Evolutionary conservation across 805 yeast species (phyloP).

Genomic region (Monosporozyma aerobia): DNA sequence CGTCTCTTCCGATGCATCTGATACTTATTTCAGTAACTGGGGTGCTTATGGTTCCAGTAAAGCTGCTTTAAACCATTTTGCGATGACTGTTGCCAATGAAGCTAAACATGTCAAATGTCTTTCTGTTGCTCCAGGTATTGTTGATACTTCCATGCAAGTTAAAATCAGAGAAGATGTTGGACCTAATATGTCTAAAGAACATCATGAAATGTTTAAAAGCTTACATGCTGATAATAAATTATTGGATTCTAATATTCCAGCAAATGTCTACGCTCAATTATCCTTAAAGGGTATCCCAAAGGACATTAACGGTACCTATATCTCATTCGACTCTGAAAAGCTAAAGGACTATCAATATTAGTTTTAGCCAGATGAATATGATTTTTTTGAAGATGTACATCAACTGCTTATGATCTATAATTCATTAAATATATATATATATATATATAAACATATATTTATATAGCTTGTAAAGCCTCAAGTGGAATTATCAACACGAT

Average conservation of each 20-base stretch:
- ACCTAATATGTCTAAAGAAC: slow-evolving; percentile 49
- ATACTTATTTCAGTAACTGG: slow-evolving; percentile 46
- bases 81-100: slow-evolving; percentile 57
- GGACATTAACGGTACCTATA: slow-evolving; percentile 55
- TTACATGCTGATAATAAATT: slow-evolving; percentile 50
- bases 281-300: slow-evolving; percentile 50
- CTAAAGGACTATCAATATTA: slow-evolving; percentile 10
- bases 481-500: background rate
- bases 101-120: slow-evolving; percentile 45
- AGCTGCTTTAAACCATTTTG: slow-evolving; percentile 79
- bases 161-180: slow-evolving; percentile 58
- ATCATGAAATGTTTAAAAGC: slow-evolving; percentile 51
- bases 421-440: background rate
- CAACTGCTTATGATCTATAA: background rate
- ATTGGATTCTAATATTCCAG: slow-evolving; percentile 65
- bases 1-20: slow-evolving; percentile 84
- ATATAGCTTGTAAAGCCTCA: background rate
- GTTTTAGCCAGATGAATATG: background rate
- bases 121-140: slow-evolving; percentile 89
- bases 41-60: slow-evolving; percentile 85
- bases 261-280: slow-evolving; percentile 55
- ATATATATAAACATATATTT: background rate
- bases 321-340: slow-evolving; percentile 45
- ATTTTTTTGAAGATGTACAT: too few relatives aligned
- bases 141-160: slow-evolving; percentile 79